Evolutionary conservation across 1,139 yeast genomes (phyloP), one percentile per base, ranked within the genome.

Genomic region (Yamadazyma spencermartinsiae): DNA sequence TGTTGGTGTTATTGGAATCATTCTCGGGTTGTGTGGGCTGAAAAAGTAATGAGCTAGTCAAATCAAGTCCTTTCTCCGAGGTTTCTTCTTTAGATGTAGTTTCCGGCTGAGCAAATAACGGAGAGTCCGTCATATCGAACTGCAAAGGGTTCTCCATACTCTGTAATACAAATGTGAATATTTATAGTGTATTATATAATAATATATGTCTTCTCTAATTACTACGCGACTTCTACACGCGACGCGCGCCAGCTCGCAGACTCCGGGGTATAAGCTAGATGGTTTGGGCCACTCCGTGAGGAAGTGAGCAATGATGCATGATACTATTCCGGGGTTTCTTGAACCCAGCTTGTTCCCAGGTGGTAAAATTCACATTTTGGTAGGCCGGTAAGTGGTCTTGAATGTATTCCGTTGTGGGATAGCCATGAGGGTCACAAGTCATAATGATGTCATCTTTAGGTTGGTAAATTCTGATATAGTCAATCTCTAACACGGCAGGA

Each of bases 381-480:
- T 61, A 61, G 1, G 65, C 64, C 19, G 48, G 40, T 23, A 40
- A 20, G 40, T 61, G 66, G n/a, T 40, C 25, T 14, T 49, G 37
- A 28, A 61, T 61, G 43, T 61, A 61, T 24, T 55, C 50, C 12
- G 52, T 41, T 1, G 65, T 60, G 4, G 66, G 65, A 42, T 47
- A 54, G 12, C 49, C 57, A 5, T 35, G 44, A 0, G 66, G 65
- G 42, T 60, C 63, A 40, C 66, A 61, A 1, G 65, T 57, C 46
- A 61, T 44, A 27, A 45, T 47, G 26, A 40, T 44, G n/a, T 41
- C 40, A 30, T 45, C 55, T 27, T 46, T 35, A 0, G 61, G 63
- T 38, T 60, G 66, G 45, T 60, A 61, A 4, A 61, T 48, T 28
- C 66, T 47, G 18, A 61, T 49, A 39, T 57, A 60, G 35, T 60